Conservation (phyloP, 192 early-diverging fungal species). For the Coemansia sp. region DNA sequence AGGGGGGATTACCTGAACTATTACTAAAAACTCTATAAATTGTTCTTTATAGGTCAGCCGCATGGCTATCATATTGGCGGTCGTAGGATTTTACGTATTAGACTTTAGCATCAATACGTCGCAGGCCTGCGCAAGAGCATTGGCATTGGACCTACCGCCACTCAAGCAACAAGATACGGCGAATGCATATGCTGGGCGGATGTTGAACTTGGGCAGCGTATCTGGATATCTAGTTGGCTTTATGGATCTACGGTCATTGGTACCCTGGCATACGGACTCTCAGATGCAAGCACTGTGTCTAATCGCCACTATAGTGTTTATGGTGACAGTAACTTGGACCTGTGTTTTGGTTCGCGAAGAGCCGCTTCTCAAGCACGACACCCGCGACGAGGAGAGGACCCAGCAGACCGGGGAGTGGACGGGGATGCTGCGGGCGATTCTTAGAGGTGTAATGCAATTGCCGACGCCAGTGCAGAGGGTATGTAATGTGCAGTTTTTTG, state of each 20-base stretch:
- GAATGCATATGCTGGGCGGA: constrained; percentile 84
- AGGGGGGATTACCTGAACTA: neutral
- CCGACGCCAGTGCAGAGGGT: constrained; percentile 79
- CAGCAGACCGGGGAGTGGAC: constrained; percentile 24
- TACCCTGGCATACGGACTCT: constrained; percentile 68
- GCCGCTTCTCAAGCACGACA: constrained; percentile 16
- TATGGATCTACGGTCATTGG: constrained; percentile 69
- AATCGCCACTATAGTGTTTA: constrained; percentile 74
- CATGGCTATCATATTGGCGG: constrained; percentile 72
- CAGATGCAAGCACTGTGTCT: constrained; percentile 87
- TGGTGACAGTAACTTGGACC: constrained; percentile 62
- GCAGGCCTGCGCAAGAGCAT: constrained; percentile 80
- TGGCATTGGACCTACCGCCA: constrained; percentile 86
- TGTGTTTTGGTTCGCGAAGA: constrained; percentile 68
- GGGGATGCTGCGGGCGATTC: constrained; percentile 26
- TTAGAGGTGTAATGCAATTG: constrained; percentile 50
- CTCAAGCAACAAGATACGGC: constrained; percentile 79
- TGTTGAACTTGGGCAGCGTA: constrained; percentile 88
- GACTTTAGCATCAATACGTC: constrained; percentile 95
- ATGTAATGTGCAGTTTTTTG: constrained; percentile 93
- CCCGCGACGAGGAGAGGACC: neutral
- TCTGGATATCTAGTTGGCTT: constrained; percentile 88
- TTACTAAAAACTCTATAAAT: neutral
- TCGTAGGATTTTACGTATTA: constrained; percentile 84
- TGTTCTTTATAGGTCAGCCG: constrained; percentile 39